Conservation (phyloP, 495 filamentous ascomycete species). For the Astrothelium subdiscretum region DNA sequence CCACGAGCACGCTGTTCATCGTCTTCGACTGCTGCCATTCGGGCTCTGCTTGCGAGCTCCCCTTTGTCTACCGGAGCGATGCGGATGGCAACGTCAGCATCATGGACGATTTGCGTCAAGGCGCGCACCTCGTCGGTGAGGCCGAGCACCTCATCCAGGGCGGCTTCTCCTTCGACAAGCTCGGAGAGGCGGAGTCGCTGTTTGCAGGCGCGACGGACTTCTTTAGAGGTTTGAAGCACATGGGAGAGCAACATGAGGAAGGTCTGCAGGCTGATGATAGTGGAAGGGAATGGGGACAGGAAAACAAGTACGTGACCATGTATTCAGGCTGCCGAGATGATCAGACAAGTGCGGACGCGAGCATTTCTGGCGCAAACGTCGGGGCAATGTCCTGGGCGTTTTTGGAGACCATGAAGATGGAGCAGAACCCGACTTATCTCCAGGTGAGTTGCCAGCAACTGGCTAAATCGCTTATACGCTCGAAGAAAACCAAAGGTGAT, state of each 20-base stretch:
- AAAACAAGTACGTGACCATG: constrained; percentile 46
- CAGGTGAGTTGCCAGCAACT: constrained; percentile 23
- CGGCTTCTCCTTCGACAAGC: constrained; percentile 37
- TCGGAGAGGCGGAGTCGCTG: constrained; percentile 41
- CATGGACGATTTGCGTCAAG: constrained; percentile 43
- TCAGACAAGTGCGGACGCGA: constrained; percentile 49
- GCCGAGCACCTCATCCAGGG: constrained; percentile 40
- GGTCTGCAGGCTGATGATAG: neutral
- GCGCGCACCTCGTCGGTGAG: constrained; percentile 34
- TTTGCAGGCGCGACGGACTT: constrained; percentile 44
- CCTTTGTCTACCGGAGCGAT: constrained; percentile 42
- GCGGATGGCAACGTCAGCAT: constrained; percentile 43
- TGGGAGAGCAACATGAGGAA: constrained; percentile 30
- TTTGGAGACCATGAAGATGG: constrained; percentile 39
- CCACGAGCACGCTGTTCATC: constrained; percentile 40
- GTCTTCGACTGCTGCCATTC: constrained; percentile 54
- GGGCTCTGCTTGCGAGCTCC: constrained; percentile 48
- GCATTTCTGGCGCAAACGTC: constrained; percentile 34
- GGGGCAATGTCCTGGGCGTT: constrained; percentile 53
- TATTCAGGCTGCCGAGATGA: constrained; percentile 49
- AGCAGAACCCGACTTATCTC: constrained; percentile 38
- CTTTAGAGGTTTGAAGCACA: constrained; percentile 40
- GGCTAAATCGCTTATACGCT: too few relatives aligned
- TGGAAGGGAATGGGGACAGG: constrained; percentile 29
- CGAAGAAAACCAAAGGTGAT: too few relatives aligned